Conservation (phyloP, 164 flowering plant genomes). For the Kingdonia uniflora region DNA sequence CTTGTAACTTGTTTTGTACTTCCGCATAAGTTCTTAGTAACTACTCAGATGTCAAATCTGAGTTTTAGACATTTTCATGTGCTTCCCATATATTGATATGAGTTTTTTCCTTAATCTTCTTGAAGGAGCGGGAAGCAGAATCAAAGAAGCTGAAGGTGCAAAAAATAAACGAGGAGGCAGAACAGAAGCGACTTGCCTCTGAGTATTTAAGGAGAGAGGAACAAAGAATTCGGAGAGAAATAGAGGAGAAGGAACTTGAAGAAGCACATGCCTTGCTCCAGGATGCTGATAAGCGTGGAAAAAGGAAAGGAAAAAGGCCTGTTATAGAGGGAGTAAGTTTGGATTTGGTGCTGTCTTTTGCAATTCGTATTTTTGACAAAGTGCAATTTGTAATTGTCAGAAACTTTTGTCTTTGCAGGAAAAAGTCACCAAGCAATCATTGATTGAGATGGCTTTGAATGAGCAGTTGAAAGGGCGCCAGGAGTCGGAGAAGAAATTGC, state of each 20-base stretch:
- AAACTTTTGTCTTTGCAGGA: constrained; percentile 44
- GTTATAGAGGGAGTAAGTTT: constrained; percentile 62
- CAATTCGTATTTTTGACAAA: no score
- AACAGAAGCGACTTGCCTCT: constrained; percentile 65
- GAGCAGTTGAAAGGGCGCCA: constrained; percentile 83
- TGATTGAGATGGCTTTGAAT: constrained; percentile 60
- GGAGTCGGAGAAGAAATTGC: constrained; percentile 88
- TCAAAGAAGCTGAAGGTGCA: constrained; percentile 53
- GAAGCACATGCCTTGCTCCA: constrained; percentile 72
- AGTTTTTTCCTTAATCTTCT: background rate
- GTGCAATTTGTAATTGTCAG: no score
- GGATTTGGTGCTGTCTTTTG: no score
- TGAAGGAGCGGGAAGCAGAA: constrained; percentile 82
- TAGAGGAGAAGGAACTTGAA: constrained; percentile 69
- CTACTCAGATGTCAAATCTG: no score
- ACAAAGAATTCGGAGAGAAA: constrained; percentile 59
- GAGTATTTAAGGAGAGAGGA: constrained; percentile 60
- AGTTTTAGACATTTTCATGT: no score
- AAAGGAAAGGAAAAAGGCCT: constrained; percentile 75
- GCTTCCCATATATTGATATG: no score
- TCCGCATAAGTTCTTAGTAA: no score
- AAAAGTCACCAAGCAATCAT: constrained; percentile 55
- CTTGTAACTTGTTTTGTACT: no score
- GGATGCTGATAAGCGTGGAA: constrained; percentile 55
- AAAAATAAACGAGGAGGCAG: constrained; percentile 77